Evolutionary conservation across 2,329 filamentous ascomycete genomes (phyloP).

Genomic region (Esteya vermicola): DNA sequence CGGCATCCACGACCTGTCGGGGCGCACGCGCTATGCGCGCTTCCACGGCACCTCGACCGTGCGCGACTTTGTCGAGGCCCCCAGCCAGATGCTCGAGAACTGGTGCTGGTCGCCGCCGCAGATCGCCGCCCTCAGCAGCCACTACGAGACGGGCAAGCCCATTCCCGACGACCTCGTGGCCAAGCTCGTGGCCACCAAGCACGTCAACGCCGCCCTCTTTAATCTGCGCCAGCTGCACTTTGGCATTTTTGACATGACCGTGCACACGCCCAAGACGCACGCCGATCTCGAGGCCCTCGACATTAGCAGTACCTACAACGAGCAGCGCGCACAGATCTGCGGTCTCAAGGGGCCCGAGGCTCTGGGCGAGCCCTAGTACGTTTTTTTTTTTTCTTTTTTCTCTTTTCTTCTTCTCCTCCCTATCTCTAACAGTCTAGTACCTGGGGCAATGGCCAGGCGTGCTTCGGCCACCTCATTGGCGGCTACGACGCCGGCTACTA

Average conservation of each 20-base stretch:
- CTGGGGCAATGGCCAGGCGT: constrained; percentile 68
- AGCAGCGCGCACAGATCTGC: constrained; percentile 54
- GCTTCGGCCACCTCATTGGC: constrained; percentile 70
- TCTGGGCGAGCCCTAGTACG: constrained; percentile 40
- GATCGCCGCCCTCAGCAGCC: constrained; percentile 52
- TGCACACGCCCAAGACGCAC: constrained; percentile 58
- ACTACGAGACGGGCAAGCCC: constrained; percentile 55
- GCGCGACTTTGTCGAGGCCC: constrained; percentile 57
- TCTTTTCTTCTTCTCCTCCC: background rate
- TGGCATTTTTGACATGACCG: constrained; percentile 71
- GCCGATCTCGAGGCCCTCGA: constrained; percentile 53
- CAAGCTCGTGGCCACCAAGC: constrained; percentile 62
- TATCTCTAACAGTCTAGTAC: constrained; percentile 22
- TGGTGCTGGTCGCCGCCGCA: constrained; percentile 60
- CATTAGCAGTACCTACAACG: constrained; percentile 55
- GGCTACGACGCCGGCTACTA: constrained; percentile 83
- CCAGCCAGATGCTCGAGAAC: constrained; percentile 61
- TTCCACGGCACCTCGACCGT: constrained; percentile 56
- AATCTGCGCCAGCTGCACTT: constrained; percentile 70
- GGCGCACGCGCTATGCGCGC: constrained; percentile 45
- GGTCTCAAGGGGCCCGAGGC: constrained; percentile 63
- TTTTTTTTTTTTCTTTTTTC: constrained; percentile 4
- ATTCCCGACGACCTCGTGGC: constrained; percentile 64
- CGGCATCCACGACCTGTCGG: constrained; percentile 56
- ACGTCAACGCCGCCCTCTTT: constrained; percentile 67